These are phyloP conservation scores for Ustilago nuda DNA, from an alignment of 1,284 basidiomycete species.

Conservation along the genomic window DNA sequence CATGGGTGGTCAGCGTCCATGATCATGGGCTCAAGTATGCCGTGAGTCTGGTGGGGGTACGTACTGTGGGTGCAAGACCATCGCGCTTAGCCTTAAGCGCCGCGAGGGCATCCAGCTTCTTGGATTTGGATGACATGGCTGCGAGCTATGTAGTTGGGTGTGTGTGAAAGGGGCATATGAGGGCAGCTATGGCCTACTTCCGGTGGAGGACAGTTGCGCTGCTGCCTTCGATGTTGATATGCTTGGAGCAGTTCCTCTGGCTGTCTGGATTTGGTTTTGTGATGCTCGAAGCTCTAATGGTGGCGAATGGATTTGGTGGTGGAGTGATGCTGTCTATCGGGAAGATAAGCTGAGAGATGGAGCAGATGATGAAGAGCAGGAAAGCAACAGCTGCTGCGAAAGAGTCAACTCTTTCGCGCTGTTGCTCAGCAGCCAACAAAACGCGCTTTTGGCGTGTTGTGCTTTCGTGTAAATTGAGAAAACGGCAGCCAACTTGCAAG, in stretches of 20 bases:
- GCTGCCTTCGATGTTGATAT: neutral
- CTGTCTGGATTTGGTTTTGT: neutral
- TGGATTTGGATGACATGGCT: slow-evolving; percentile 53
- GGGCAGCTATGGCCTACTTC: neutral
- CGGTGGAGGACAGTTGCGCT: neutral
- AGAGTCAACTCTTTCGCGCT: neutral
- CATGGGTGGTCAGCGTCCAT: neutral
- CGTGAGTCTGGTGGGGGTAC: slow-evolving; percentile 1
- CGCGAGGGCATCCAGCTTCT: slow-evolving; percentile 62
- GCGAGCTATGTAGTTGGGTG: neutral
- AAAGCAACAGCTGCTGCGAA: no score
- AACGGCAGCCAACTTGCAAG: neutral
- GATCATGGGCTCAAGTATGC: neutral
- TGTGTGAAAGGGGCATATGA: neutral
- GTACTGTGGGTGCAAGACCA: slow-evolving; percentile 42
- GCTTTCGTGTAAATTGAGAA: slow-evolving; percentile 6
- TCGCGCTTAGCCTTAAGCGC: slow-evolving; percentile 65
- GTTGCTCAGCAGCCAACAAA: neutral
- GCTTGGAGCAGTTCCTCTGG: neutral
- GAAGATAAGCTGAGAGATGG: neutral
- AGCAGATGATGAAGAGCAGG: neutral
- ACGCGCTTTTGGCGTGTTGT: neutral
- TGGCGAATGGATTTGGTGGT: neutral
- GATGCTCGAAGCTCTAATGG: neutral
- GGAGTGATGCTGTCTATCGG: neutral